Evolutionary conservation across 1,139 yeast genomes (phyloP).

Genomic region (Lodderomyces oxycetoniae): DNA sequence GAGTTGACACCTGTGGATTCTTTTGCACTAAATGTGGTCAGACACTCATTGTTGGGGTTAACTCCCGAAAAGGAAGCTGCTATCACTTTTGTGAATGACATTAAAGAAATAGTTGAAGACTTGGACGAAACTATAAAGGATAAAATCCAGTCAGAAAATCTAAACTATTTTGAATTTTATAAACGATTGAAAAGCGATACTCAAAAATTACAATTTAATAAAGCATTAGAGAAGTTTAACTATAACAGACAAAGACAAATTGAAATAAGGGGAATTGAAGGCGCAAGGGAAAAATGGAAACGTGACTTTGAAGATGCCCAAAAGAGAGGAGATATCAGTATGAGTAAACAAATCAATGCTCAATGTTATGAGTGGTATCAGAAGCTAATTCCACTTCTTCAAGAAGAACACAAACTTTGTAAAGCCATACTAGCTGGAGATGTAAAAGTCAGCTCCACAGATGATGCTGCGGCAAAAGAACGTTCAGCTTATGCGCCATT

Average conservation of each 20-base stretch:
- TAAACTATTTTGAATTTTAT: conserved; percentile 64
- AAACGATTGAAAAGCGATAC: conserved; percentile 45
- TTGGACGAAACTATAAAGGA: conserved; percentile 24
- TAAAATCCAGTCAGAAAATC: conserved; percentile 8
- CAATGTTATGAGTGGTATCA: conserved; percentile 77
- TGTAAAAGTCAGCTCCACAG: conserved; percentile 13
- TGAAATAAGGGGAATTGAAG: conserved; percentile 77
- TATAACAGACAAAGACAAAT: conserved; percentile 68
- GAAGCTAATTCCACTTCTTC: conserved; percentile 63
- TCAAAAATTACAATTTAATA: conserved; percentile 56
- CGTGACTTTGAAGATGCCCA: conserved; percentile 71
- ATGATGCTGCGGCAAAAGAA: conserved; percentile 29
- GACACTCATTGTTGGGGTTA: conserved; percentile 73
- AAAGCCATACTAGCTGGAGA: conserved; percentile 25
- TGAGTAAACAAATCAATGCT: conserved; percentile 61
- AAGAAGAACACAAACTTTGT: conserved; percentile 57
- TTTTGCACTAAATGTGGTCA: conserved; percentile 72
- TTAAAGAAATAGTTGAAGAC: conserved; percentile 33
- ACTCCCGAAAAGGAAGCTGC: conserved; percentile 16
- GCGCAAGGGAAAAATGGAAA: conserved; percentile 86
- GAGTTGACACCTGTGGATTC: conserved; percentile 68
- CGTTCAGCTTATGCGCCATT: conserved; percentile 77
- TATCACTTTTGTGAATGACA: conserved; percentile 15
- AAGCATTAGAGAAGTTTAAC: conserved; percentile 63
- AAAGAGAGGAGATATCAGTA: conserved; percentile 54